A percentile compares a stretch with the other conserved stretches of the same genome.
Evolutionary conservation across 2,329 filamentous ascomycete genomes (phyloP).

Genomic region (Blumeria graminis): DNA sequence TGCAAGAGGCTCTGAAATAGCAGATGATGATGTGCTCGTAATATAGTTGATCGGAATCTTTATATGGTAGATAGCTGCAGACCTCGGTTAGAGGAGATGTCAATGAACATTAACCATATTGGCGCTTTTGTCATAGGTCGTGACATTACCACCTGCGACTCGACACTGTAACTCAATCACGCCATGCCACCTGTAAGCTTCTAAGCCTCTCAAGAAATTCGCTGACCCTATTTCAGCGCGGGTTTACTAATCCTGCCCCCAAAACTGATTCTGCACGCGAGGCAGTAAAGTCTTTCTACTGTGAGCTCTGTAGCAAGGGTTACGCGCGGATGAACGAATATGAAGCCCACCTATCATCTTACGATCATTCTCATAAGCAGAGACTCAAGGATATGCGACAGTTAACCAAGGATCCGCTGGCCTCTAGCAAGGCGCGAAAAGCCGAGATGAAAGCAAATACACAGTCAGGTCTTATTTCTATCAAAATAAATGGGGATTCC

Average conservation of each 20-base stretch:
- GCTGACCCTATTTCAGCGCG: conserved; percentile 16
- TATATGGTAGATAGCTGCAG: too few relatives aligned
- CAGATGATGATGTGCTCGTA: too few relatives aligned
- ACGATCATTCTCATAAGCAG: conserved; percentile 89
- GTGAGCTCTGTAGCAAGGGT: conserved; percentile 73
- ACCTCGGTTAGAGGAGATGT: too few relatives aligned
- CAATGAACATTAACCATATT: too few relatives aligned
- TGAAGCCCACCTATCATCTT: conserved; percentile 78
- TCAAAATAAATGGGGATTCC: conserved; percentile 28
- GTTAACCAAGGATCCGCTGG: conserved; percentile 48
- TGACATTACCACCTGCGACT: too few relatives aligned
- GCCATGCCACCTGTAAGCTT: conserved; percentile 30
- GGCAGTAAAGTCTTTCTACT: conserved; percentile 61
- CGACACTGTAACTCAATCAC: background rate
- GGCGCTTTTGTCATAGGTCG: too few relatives aligned
- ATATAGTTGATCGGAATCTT: too few relatives aligned
- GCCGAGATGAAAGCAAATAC: conserved; percentile 43
- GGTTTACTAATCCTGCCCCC: conserved; percentile 22
- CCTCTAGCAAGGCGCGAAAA: conserved; percentile 38
- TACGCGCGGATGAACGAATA: conserved; percentile 92
- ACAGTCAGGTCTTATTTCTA: conserved; percentile 36
- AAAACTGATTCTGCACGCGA: conserved; percentile 43
- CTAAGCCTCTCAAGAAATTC: background rate
- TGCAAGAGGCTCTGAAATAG: too few relatives aligned
- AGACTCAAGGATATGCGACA: conserved; percentile 73